Conservation (phyloP, 805 yeast species). For the Metschnikowia aberdeeniae region DNA sequence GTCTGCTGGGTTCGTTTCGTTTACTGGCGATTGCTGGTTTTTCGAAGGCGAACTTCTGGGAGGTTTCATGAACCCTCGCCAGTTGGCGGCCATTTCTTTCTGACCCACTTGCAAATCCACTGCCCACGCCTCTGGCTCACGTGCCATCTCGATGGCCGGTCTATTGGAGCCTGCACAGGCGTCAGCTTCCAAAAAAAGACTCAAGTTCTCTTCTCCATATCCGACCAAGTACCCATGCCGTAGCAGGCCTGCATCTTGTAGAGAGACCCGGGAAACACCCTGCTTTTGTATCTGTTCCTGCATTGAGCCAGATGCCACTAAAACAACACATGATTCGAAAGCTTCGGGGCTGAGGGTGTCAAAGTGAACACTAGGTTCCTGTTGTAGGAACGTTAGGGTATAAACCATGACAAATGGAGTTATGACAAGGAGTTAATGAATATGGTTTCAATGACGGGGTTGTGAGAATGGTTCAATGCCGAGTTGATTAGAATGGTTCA, state of each 20-base stretch:
- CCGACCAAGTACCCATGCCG: constrained; percentile 3
- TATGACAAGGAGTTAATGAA: too few species aligned
- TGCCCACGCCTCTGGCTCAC: neutral
- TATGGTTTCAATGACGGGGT: too few species aligned
- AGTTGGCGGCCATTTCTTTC: neutral
- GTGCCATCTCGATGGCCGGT: neutral
- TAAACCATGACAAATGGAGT: neutral
- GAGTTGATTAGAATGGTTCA: too few species aligned
- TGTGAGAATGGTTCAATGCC: too few species aligned
- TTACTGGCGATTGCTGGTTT: constrained; percentile 13
- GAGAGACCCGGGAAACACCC: neutral
- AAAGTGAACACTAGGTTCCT: neutral
- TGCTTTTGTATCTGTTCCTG: neutral
- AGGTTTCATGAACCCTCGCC: constrained; percentile 2
- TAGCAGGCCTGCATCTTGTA: neutral
- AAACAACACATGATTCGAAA: neutral
- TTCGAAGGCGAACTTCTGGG: neutral
- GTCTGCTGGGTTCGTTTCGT: constrained; percentile 23
- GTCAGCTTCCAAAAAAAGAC: neutral
- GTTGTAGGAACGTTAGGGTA: neutral
- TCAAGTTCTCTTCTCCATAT: neutral
- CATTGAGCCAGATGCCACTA: neutral
- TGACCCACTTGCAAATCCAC: neutral
- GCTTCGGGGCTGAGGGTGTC: neutral
- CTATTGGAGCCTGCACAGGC: neutral